Evolutionary conservation across 192 early-diverging fungal genomes (phyloP).

Genomic region (Entophlyctis helioformis): DNA sequence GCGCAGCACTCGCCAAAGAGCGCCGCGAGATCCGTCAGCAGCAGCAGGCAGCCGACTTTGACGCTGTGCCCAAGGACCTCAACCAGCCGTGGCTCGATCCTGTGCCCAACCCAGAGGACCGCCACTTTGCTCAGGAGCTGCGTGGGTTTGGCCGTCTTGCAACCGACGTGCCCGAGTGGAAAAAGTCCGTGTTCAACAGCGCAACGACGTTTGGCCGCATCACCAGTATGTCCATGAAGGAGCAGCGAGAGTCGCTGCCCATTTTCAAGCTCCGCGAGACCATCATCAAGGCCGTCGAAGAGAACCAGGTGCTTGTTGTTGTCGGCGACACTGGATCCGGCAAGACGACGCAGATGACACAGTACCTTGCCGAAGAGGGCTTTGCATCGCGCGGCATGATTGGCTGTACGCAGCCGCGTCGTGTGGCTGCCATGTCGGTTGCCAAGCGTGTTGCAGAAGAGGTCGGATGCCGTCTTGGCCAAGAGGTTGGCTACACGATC

Average conservation of each 20-base stretch:
- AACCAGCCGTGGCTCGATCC: conserved; percentile 89
- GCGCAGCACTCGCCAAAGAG: conserved; percentile 88
- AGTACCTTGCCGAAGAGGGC: conserved; percentile 95
- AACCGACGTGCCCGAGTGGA: conserved; percentile 81
- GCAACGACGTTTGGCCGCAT: conserved; percentile 88
- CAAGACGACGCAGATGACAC: conserved; percentile 98
- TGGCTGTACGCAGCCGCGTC: conserved; percentile 96
- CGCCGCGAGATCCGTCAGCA: conserved; percentile 62
- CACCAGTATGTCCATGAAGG: conserved; percentile 62
- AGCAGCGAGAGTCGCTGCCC: conserved; percentile 82
- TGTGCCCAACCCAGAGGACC: conserved; percentile 58
- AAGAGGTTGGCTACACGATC: conserved; percentile 96
- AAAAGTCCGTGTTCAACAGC: conserved; percentile 60
- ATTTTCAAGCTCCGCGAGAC: conserved; percentile 68
- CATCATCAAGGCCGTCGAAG: conserved; percentile 70
- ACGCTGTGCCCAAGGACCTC: conserved; percentile 70
- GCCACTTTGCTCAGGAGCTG: conserved; percentile 91
- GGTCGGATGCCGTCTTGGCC: conserved; percentile 81
- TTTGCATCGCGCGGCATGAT: conserved; percentile 79
- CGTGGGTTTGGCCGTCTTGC: conserved; percentile 51
- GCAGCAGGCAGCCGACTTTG: conserved; percentile 33
- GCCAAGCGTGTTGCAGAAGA: conserved; percentile 97
- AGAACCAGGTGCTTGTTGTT: conserved; percentile 68
- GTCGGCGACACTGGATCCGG: conserved; percentile 97
- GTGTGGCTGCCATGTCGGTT: conserved; percentile 98